These are phyloP conservation scores for Arthrinium puccinioides DNA, from an alignment of 2,329 filamentous ascomycete genomes.

Conservation along the genomic window DNA sequence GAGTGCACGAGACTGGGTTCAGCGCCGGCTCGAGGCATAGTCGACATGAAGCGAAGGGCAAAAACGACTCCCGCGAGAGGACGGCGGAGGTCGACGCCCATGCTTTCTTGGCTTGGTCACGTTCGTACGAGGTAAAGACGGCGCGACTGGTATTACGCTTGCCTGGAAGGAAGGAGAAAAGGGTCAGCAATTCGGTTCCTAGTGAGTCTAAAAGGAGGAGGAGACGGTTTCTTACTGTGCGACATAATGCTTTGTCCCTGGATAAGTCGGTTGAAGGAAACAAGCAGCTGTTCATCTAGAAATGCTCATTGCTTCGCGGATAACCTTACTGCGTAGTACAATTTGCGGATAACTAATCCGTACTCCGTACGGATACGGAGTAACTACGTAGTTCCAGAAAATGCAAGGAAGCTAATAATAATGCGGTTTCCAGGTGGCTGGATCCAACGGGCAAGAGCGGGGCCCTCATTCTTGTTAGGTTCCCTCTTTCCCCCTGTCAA, in stretches of 20 bases:
- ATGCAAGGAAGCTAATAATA: too few relatives aligned
- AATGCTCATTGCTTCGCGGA: too few relatives aligned
- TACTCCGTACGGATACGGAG: too few relatives aligned
- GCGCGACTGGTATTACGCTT: constrained; percentile 89
- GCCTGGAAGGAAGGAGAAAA: constrained; percentile 32
- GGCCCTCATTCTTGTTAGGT: too few relatives aligned
- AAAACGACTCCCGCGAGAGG: constrained; percentile 81
- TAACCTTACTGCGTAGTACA: too few relatives aligned
- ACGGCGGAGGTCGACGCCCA: constrained; percentile 83
- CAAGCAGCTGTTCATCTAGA: too few relatives aligned
- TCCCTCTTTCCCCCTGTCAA: too few relatives aligned
- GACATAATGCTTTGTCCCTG: constrained; percentile 28
- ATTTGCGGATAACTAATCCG: too few relatives aligned
- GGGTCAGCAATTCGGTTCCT: neutral
- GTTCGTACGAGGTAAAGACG: constrained; percentile 91
- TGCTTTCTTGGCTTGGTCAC: constrained; percentile 68
- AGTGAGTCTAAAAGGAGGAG: neutral
- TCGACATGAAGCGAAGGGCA: constrained; percentile 82
- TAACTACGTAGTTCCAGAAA: too few relatives aligned
- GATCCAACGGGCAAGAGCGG: too few relatives aligned
- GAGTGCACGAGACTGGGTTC: constrained; percentile 74
- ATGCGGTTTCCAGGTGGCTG: too few relatives aligned
- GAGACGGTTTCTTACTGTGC: constrained; percentile 26
- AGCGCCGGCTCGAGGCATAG: constrained; percentile 78
- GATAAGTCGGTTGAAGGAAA: too few relatives aligned